Base-by-base conservation (phyloP, 163 green algal species). In the Chloroidium sp. region DNA sequence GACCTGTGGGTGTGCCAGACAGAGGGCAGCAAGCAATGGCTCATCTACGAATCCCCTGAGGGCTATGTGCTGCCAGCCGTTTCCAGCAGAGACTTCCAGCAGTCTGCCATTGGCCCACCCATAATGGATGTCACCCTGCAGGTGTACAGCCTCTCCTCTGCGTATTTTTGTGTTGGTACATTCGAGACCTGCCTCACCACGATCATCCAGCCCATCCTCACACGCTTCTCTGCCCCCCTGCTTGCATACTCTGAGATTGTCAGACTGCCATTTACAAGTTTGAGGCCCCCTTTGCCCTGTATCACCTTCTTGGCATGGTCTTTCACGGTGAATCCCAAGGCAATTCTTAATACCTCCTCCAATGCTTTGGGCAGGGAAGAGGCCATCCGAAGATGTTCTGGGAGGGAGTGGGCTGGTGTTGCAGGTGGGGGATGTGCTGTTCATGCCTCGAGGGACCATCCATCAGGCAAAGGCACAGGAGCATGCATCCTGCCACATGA, bases 1-100 rank as follows among this genome's bases (percentile, higher is more conserved):
- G 93, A 97, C 84, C 87, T 97, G 1, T 98, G 93, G 74, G 87
- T 98, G 69, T 91, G 90, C 80, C 93, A 97, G 88, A 95, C 92
- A 0, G 62, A 91, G 84, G 92, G 94, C 69, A 87, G 36, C 72
- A 98, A 97, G 89, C 74, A 75, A 14, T 98, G 94, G 94, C 85
- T 85, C 2, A 81, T 97, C 61, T 96, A 98, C 85, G 69, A 76
- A 6, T 88, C 90, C 1, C 62, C 84, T 60, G 62, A 82, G 1
- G 87, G 84, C 74, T 90, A 86, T 79, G 78, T 86, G 77, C 85
- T 95, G 85, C 91, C 92, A 62, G 90, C 83, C 82, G 75, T 83
- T 4, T 68, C 67, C 79, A 90, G 84, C 62, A 82, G 79, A 0
- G 88, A 95, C 81, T 84, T 96, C 59, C 36, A 74, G 2, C 78